Percentiles rank a stretch among this genome's conserved stretches.
Evolutionary conservation across 2,329 filamentous ascomycete genomes (phyloP).

Genomic region (Claviceps arundinis): DNA sequence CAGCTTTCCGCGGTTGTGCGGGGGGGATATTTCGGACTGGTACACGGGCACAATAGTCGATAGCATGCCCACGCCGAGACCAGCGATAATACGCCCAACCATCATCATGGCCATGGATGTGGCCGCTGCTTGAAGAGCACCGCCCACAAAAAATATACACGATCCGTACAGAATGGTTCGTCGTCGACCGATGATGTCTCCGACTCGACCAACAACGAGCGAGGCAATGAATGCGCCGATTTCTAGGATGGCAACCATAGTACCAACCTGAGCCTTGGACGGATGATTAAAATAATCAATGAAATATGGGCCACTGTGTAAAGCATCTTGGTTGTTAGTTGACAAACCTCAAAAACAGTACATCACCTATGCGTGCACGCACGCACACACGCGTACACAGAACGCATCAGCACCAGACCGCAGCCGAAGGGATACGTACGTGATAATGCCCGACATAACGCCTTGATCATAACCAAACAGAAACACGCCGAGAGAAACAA

Average conservation of each 20-base stretch:
- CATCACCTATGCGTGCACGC: not conserved
- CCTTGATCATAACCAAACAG: constrained; percentile 84
- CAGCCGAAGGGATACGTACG: constrained; percentile 30
- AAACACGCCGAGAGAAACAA: constrained; percentile 77
- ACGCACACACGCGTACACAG: not conserved
- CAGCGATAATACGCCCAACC: constrained; percentile 68
- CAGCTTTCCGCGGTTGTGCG: constrained; percentile 88
- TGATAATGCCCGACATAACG: constrained; percentile 67
- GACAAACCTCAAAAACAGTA: too few relatives aligned
- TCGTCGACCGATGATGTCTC: constrained; percentile 80
- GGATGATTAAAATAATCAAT: constrained; percentile 88
- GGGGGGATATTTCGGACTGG: constrained; percentile 89
- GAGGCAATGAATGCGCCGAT: constrained; percentile 87
- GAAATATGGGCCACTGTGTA: constrained; percentile 70
- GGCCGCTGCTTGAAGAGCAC: constrained; percentile 71
- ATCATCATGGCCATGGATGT: constrained; percentile 84
- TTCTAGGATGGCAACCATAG: constrained; percentile 95
- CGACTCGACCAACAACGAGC: constrained; percentile 71
- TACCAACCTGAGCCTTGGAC: constrained; percentile 74
- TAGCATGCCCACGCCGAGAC: constrained; percentile 74
- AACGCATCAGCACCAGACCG: not conserved
- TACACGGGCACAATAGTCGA: constrained; percentile 91
- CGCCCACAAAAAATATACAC: constrained; percentile 72
- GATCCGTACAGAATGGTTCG: constrained; percentile 90
- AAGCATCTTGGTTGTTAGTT: not conserved